These are phyloP conservation scores for Purpureocillium lavendulum DNA, from an alignment of 2,329 filamentous ascomycete species.

Conservation along the genomic window DNA sequence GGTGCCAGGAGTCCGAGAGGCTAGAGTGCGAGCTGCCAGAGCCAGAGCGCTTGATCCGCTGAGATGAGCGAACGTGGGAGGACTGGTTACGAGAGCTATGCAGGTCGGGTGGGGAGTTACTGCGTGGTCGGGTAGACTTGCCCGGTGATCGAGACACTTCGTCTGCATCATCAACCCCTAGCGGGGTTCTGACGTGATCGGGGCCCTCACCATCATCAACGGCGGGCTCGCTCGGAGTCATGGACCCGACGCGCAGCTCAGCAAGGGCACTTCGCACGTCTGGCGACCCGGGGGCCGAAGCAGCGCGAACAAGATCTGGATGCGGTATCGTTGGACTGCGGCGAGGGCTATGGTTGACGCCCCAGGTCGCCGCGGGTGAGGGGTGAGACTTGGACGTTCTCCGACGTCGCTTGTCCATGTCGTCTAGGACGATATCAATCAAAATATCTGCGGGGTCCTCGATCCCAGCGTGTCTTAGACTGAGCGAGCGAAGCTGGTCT, in stretches of 20 bases:
- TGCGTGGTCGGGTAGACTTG: slow-evolving; percentile 52
- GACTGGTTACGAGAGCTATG: slow-evolving; percentile 65
- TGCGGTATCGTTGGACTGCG: slow-evolving; percentile 56
- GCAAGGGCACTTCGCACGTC: slow-evolving; percentile 36
- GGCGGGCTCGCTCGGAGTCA: slow-evolving; percentile 42
- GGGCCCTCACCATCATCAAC: slow-evolving; percentile 30
- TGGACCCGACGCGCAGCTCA: slow-evolving; percentile 52
- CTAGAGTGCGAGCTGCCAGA: slow-evolving; percentile 90
- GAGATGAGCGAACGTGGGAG: slow-evolving; percentile 55
- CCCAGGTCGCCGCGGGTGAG: slow-evolving; percentile 68
- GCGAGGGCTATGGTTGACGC: slow-evolving; percentile 45
- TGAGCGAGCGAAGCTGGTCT: slow-evolving; percentile 84
- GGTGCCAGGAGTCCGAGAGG: slow-evolving; percentile 54
- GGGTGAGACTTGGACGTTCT: slow-evolving; percentile 80
- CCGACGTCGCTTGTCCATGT: slow-evolving; percentile 85
- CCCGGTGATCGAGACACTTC: slow-evolving; percentile 31
- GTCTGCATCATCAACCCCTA: slow-evolving; percentile 39
- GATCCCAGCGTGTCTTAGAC: slow-evolving; percentile 76
- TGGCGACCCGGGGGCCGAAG: slow-evolving; percentile 59
- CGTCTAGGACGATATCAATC: slow-evolving; percentile 88
- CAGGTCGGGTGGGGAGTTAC: slow-evolving; percentile 74
- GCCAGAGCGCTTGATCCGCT: slow-evolving; percentile 76
- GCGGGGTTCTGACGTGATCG: slow-evolving; percentile 28
- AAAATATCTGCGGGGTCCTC: slow-evolving; percentile 87
- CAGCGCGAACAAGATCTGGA: slow-evolving; percentile 58